phyloP scores from a whole-genome alignment of 2,329 filamentous ascomycete genomes.

The Claviceps sp. region DNA sequence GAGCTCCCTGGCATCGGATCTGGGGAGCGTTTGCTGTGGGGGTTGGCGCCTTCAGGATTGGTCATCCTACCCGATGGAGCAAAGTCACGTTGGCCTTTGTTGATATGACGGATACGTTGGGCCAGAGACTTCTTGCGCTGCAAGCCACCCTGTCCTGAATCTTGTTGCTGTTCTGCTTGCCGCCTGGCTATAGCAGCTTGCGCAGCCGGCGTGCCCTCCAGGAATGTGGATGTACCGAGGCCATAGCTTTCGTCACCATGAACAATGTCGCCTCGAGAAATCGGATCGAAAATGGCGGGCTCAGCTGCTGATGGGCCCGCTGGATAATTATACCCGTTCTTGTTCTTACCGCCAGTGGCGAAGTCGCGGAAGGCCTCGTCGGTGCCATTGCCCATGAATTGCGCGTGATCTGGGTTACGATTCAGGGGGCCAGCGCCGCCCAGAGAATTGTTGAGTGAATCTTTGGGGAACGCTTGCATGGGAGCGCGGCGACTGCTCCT shows the following conservation, averaged over 20 bases:
- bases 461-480: slow-evolving; percentile 92
- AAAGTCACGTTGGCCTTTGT: slow-evolving; percentile 50
- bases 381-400: slow-evolving; percentile 69
- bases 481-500: slow-evolving; percentile 71
- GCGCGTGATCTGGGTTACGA: slow-evolving; percentile 65
- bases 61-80: slow-evolving; percentile 44
- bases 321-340: slow-evolving; percentile 13
- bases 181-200: slow-evolving; percentile 63
- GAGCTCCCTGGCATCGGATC: slow-evolving; percentile 21
- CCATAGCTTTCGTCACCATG: slow-evolving; percentile 77
- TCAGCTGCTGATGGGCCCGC: slow-evolving; percentile 19
- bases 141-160: slow-evolving; percentile 47
- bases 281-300: slow-evolving; percentile 53
- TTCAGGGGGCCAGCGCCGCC: slow-evolving; percentile 81
- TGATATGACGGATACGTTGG: slow-evolving; percentile 78
- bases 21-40: slow-evolving; percentile 24
- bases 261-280: slow-evolving; percentile 52
- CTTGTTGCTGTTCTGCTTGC: slow-evolving; percentile 53
- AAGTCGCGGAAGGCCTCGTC: slow-evolving; percentile 85
- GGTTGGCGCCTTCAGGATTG: slow-evolving; percentile 38
- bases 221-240: slow-evolving; percentile 85
- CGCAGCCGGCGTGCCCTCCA: slow-evolving; percentile 85
- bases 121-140: slow-evolving; percentile 90
- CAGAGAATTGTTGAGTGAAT: slow-evolving; percentile 81
- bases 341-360: slow-evolving; percentile 26